Conservation (phyloP, 129 eudicot genomes). For the Chrysanthemum lavandulifolium region DNA sequence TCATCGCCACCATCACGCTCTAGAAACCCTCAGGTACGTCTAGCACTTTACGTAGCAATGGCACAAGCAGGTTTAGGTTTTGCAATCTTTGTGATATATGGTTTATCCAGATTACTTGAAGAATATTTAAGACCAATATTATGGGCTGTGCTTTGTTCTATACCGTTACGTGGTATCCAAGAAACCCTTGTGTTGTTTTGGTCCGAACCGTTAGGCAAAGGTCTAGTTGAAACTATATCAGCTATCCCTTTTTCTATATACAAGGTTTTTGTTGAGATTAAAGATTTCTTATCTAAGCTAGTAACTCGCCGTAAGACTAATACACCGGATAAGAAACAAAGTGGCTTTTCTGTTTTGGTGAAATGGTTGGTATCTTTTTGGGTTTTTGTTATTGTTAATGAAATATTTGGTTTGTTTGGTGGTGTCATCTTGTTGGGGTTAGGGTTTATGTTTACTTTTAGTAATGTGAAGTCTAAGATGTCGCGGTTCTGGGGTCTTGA, state of each 20-base stretch:
- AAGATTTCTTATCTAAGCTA: slow-evolving; percentile 32
- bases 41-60: slow-evolving; percentile 92
- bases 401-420: slow-evolving; percentile 63
- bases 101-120: slow-evolving; percentile 67
- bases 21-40: slow-evolving; percentile 74
- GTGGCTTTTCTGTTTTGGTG: slow-evolving; percentile 60
- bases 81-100: slow-evolving; percentile 54
- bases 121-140: slow-evolving; percentile 74
- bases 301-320: slow-evolving; percentile 39
- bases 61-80: slow-evolving; percentile 86
- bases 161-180: slow-evolving; percentile 87
- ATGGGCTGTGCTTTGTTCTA: slow-evolving; percentile 94
- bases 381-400: slow-evolving; percentile 84
- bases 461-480: slow-evolving; percentile 65
- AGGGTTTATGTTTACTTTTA: slow-evolving; percentile 71
- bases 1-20: slow-evolving; percentile 44
- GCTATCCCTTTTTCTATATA: slow-evolving; percentile 81
- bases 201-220: slow-evolving; percentile 73
- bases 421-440: slow-evolving; percentile 49
- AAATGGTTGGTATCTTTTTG: slow-evolving; percentile 88
- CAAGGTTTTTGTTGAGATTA: slow-evolving; percentile 66
- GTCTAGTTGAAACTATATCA: slow-evolving; percentile 66
- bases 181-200: slow-evolving; percentile 78
- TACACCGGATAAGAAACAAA: slow-evolving; percentile 34
- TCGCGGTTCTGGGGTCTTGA: slow-evolving; percentile 57